Base-by-base conservation (phyloP, 2,329 filamentous ascomycete genomes). In the Tolypocladium guangdongense region DNA sequence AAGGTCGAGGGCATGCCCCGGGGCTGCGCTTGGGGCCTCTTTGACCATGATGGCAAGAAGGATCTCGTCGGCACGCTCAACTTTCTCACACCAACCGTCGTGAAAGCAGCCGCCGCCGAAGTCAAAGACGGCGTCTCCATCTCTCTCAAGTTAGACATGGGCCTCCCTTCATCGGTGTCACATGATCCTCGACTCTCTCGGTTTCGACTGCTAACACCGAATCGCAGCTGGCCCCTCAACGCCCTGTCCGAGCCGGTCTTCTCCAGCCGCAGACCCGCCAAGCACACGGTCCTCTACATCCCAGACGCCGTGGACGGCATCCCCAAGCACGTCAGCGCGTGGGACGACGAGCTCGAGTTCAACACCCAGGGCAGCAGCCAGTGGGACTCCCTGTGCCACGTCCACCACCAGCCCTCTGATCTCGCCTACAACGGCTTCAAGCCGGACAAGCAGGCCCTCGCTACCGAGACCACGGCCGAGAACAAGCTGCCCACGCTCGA, bases 341-440 rank as follows among this genome's bases (percentile, higher is more conserved):
- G 71, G 65, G 76, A 80, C 33, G 76, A 80, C 52, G 72, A 79
- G 57, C 59, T 81, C 7, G 65, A 69, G 3, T 74, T 83, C 66
- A 82, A 82, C 62, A 82, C 78, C 0, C 78, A 83, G 58, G 65
- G 66, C 36, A 74, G 73, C 52, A 77, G 71, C 27, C 80, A 83
- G 63, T 83, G 78, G 80, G 80, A 83, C 58, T 74, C 74, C 49
- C 65, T 79, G 0, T 68, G 69, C 30, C 75, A 78, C 60, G 73
- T 74, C 58, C 66, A 70, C n/a, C 72, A 77, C 52, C 66, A 73
- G 51, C 59, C 67, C 0, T 69, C 70, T 2, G 71, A 69, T 1
- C 60, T 70, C 0, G 72, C 74, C 12, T 82, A 82, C 62, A 82
- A 82, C 53, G 76, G 76, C 35, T 60, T 69, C 49, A 59, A 71